Evolutionary conservation across 192 early-diverging fungal genomes (phyloP), one percentile per base, ranked within the genome.

Genomic region (Backusella morwellensis): DNA sequence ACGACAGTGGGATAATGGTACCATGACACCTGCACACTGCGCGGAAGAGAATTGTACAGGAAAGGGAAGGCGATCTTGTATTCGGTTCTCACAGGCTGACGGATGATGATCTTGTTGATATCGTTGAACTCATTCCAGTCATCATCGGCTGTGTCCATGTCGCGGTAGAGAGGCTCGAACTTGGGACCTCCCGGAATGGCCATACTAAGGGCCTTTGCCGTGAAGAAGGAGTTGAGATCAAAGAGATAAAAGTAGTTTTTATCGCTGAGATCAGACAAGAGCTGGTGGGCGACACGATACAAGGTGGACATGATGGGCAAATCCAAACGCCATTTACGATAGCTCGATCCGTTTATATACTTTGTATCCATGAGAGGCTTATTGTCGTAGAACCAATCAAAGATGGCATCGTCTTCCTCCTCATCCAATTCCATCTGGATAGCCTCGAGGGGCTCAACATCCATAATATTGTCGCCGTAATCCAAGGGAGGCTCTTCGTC

Each of bases 81-180:
- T 86, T 99, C 98, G 52, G 98, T 97, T 66, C 98, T 93, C 73
- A 99, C 94, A 26, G 97, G 97, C 80, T 99, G 97, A 56, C 98
- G 93, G 72, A 99, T 98, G 74, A 99, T 99, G 76, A 99, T 96
- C 86, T 99, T 99, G 93, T 97, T 96, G 88, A 99, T 98, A 81
- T 99, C 98, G 86, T 99, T 99, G 85, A 99, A 99, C 83, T 99
- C 98, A 85, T 98, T 99, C 98, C 98, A 99, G 87, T 99, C 98
- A 82, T 99, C 97, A 83, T 99, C 98, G 1, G 91, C 93, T 1
- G 96, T 90, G 79, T 99, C 96, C 77, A 96, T 90, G 84, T 99
- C 98, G n/a, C 95, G 91, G 84, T 94, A 95, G 40, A 99, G 87
- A 8, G 98, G 97, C 85, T 99, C 98, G 42, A 99, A 99, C 74